phyloP scores from a whole-genome alignment of 1,284 basidiomycete species.

The Schizophyllum amplum region DNA sequence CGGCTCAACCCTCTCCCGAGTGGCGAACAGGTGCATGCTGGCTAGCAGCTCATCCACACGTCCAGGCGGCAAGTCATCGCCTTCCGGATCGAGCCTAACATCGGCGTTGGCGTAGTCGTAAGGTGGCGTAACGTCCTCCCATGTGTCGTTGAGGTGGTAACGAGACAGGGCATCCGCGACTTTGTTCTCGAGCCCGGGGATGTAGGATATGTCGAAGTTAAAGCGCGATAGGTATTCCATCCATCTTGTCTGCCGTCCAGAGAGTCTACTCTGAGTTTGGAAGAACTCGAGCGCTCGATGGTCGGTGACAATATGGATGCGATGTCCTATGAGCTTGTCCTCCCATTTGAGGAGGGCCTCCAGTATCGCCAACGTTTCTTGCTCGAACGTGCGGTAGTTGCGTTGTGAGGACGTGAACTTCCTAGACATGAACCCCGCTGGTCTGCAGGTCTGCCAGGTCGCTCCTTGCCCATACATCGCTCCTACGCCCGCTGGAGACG shows the following conservation, averaged over 20 bases:
- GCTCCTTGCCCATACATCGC: conserved; percentile 30
- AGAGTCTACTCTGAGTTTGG: conserved; percentile 19
- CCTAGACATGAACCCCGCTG: conserved; percentile 31
- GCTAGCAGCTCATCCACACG: no score
- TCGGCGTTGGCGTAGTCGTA: conserved; percentile 12
- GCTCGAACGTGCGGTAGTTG: conserved; percentile 27
- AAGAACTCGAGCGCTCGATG: conserved; percentile 22
- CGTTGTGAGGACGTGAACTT: conserved; percentile 31
- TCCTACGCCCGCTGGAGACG: conserved; percentile 27
- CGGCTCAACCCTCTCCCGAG: neutral
- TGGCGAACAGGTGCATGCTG: no score
- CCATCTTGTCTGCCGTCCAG: conserved; percentile 2
- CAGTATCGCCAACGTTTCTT: conserved; percentile 26
- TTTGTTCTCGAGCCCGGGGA: neutral
- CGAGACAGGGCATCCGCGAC: neutral
- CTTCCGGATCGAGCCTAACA: neutral
- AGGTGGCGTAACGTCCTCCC: conserved; percentile 10
- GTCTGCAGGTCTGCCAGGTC: conserved; percentile 25
- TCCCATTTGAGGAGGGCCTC: conserved; percentile 19
- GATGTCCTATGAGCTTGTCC: conserved; percentile 18
- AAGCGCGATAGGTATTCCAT: conserved; percentile 16
- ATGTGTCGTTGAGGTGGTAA: conserved; percentile 21
- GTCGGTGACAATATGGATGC: conserved; percentile 23
- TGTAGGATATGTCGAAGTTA: conserved; percentile 14
- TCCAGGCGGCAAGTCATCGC: conserved; percentile 2